Evolutionary conservation across 768 basidiomycete genomes (phyloP).

Genomic region (Filobasidium floriforme): DNA sequence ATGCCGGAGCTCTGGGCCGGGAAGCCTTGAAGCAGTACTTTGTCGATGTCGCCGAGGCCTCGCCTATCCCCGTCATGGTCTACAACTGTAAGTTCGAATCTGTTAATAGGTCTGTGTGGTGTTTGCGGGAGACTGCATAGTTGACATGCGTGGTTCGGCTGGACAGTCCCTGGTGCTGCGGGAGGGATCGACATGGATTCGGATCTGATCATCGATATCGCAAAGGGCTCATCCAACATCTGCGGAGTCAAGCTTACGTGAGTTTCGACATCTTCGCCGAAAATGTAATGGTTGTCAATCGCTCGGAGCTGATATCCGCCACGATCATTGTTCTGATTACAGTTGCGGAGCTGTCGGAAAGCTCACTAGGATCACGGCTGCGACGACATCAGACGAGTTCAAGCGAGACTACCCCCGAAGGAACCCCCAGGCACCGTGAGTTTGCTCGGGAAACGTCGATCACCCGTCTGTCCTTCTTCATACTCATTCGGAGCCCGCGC

Average conservation of each 20-base stretch:
- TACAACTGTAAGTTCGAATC: constrained; percentile 64
- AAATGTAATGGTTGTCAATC: background rate
- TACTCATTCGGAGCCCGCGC: background rate
- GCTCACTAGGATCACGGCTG: constrained; percentile 70
- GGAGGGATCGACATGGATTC: constrained; percentile 89
- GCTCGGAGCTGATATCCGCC: constrained; percentile 9
- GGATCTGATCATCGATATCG: constrained; percentile 73
- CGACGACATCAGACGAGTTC: constrained; percentile 58
- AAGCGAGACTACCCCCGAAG: constrained; percentile 59
- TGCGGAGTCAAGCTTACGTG: constrained; percentile 84
- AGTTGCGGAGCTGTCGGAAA: constrained; percentile 90
- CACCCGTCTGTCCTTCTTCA: background rate
- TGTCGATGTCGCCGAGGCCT: constrained; percentile 66
- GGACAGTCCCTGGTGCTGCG: constrained; percentile 69
- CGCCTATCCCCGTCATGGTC: constrained; percentile 77
- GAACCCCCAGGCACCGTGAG: constrained; percentile 53
- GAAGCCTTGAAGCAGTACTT: constrained; percentile 71
- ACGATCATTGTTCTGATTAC: background rate
- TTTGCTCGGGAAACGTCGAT: background rate
- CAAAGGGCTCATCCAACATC: constrained; percentile 65
- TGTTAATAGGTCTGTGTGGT: background rate
- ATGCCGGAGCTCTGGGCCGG: constrained; percentile 62
- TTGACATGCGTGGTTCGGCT: background rate
- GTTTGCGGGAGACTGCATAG: background rate
- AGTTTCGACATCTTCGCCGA: constrained; percentile 36